phyloP scores from a whole-genome alignment of 2,329 filamentous ascomycete species.

The Trichoderma hamatum region DNA sequence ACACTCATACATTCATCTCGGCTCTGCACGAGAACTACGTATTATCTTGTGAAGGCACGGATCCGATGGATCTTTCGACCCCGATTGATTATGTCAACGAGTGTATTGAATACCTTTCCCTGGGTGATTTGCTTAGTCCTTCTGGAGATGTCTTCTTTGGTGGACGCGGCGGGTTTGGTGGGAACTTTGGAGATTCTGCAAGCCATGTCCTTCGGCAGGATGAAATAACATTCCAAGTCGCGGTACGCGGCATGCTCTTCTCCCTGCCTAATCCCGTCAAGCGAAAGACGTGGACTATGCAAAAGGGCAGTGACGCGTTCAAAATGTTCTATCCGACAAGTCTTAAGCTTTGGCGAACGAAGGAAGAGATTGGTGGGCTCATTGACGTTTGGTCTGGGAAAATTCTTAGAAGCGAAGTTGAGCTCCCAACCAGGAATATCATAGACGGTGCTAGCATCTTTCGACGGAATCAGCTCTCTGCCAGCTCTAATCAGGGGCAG shows the following conservation, averaged over 20 bases:
- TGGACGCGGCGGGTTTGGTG: conserved; percentile 54
- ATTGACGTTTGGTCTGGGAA: conserved; percentile 70
- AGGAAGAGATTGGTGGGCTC: conserved; percentile 77
- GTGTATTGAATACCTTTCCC: conserved; percentile 86
- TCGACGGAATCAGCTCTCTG: conserved; percentile 44
- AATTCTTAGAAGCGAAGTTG: conserved; percentile 58
- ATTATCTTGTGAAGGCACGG: conserved; percentile 71
- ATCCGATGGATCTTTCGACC: conserved; percentile 54
- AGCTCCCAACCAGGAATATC: conserved; percentile 42
- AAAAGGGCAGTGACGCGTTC: conserved; percentile 63
- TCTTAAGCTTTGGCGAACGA: conserved; percentile 78
- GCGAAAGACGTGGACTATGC: conserved; percentile 54
- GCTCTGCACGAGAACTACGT: conserved; percentile 93
- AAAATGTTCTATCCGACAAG: conserved; percentile 93
- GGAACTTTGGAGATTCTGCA: conserved; percentile 56
- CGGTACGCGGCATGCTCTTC: conserved; percentile 83
- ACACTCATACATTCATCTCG: conserved; percentile 85
- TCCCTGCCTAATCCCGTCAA: conserved; percentile 85
- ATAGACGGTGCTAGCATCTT: conserved; percentile 55
- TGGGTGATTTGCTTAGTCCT: conserved; percentile 81
- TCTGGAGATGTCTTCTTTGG: conserved; percentile 71
- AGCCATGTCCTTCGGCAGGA: conserved; percentile 84
- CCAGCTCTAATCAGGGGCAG: conserved; percentile 42
- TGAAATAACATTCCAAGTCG: conserved; percentile 90
- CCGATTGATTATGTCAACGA: conserved; percentile 78